Percentiles rank a stretch among this genome's conserved stretches.
Evolutionary conservation across 768 basidiomycete genomes (phyloP).

Genomic region (Mycena rebaudengoi): DNA sequence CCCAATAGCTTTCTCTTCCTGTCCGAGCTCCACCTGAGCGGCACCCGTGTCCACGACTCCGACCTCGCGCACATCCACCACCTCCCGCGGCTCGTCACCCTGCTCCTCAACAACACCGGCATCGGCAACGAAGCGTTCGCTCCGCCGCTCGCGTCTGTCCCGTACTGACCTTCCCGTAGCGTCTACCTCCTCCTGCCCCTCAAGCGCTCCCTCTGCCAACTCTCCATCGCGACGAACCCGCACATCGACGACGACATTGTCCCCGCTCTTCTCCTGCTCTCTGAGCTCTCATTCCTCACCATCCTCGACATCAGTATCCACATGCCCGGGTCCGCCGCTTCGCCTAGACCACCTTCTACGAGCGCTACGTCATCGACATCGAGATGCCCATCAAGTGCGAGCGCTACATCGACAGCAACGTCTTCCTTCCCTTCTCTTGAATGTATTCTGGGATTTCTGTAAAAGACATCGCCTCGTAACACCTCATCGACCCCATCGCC

Average conservation of each 20-base stretch:
- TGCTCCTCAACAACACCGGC: conserved; percentile 60
- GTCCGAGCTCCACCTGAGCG: conserved; percentile 58
- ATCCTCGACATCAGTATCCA: conserved; percentile 59
- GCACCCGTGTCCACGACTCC: conserved; percentile 52
- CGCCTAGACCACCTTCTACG: conserved; percentile 43
- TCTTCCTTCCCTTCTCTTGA: neutral
- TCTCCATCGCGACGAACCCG: conserved; percentile 61
- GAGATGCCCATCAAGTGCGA: conserved; percentile 63
- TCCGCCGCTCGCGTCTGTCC: conserved; percentile 31
- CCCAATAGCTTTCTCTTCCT: conserved; percentile 62
- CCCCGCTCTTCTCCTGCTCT: conserved; percentile 58
- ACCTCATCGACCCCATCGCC: conserved; percentile 56
- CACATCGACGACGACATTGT: conserved; percentile 62
- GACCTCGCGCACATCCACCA: conserved; percentile 62
- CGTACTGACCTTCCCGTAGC: conserved; percentile 43
- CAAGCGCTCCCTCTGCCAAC: conserved; percentile 56
- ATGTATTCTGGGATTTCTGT: too few relatives aligned
- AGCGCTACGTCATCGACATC: conserved; percentile 52
- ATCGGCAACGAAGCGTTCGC: conserved; percentile 74
- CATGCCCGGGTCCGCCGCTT: conserved; percentile 67
- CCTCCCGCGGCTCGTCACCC: conserved; percentile 56
- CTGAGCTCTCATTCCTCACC: conserved; percentile 56
- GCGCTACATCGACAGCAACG: conserved; percentile 57
- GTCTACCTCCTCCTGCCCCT: conserved; percentile 64
- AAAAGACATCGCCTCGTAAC: conserved; percentile 57